Conservation (phyloP, 495 filamentous ascomycete species). For the Neurospora sp. region DNA sequence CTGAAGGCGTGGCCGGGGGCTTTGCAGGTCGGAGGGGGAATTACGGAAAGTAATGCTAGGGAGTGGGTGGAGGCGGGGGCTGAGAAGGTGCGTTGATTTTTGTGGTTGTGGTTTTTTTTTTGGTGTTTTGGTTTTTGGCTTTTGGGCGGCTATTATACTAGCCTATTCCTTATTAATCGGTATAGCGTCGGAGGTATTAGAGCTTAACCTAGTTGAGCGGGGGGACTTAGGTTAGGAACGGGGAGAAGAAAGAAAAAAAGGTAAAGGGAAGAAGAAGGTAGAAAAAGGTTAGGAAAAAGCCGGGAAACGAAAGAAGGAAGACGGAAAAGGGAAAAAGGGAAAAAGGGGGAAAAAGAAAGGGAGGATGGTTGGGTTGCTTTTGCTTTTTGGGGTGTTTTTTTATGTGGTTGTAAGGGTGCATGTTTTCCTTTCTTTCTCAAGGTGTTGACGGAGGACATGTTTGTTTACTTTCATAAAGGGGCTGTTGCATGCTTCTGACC, state of each 20-base stretch:
- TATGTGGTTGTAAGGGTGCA: neutral
- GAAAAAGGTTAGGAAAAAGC: too few species aligned
- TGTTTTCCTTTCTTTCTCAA: neutral
- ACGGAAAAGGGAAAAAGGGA: too few species aligned
- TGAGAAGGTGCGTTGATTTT: slow-evolving; percentile 56
- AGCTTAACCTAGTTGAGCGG: too few species aligned
- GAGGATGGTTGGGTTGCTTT: neutral
- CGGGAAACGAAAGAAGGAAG: too few species aligned
- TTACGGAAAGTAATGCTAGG: slow-evolving; percentile 71
- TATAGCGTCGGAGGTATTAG: too few species aligned
- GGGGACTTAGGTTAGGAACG: too few species aligned
- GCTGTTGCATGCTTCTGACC: neutral
- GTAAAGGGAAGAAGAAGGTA: too few species aligned
- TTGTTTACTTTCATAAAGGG: neutral
- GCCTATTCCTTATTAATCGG: too few species aligned
- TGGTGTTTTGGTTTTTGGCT: neutral
- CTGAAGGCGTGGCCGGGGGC: slow-evolving; percentile 62
- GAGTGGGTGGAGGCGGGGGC: slow-evolving; percentile 83
- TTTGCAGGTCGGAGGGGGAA: slow-evolving; percentile 84
- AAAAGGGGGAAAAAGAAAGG: too few species aligned
- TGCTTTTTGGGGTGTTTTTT: neutral
- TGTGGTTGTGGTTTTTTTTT: neutral
- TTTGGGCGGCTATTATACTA: too few species aligned
- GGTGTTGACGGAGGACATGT: neutral
- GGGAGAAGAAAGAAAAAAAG: too few species aligned